Evolutionary conservation across 805 yeast species (phyloP), one percentile per base, ranked within the genome.

Genomic region (Torulaspora gathmanii): DNA sequence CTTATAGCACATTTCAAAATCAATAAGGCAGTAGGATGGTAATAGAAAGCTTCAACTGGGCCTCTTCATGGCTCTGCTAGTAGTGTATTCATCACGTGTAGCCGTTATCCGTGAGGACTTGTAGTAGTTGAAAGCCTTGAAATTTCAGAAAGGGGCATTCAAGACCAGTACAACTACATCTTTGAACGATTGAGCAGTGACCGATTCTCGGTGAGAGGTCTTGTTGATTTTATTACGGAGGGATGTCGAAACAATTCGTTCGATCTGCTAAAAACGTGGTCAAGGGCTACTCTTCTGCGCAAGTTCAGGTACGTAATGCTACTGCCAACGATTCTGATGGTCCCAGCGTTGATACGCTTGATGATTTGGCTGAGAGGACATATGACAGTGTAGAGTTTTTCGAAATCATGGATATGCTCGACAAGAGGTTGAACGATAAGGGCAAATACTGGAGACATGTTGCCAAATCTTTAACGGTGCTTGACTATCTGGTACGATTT

Each of bases 401-500:
- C 58, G 95, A 88, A 61, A 80, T 89, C 36, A 85, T 90, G 95
- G 97, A 90, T 60, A 87, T 91, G 83, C 69, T 90, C 33, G 97
- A 90, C 67, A 79, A 87, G 55, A 77, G 98, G 52, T 70, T 90
- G 54, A 90, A 90, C 59, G 97, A 90, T 62, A 90, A 89, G 71
- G 97, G 97, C 47, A 90, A 88, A 64, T 86, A 90, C 69, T 90
- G 97, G 97, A 77, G 96, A 52, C 98, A 90, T 64, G 90, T 90
- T 42, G 89, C 95, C 52, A 91, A 90, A 65, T 82, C 95, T 1
- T 72, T 91, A 51, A 83, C 95, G 1, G 82, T 91, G 13, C 72
- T 90, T 54, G 96, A 89, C 58, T 90, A 82, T 65, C 72, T 90
- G 48, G 89, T 90, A 22, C 78, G 91, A 56, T 76, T 74, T 49